These are phyloP conservation scores for Kappamyces sp. DNA, from an alignment of 192 early-diverging fungal genomes.

Conservation along the genomic window DNA sequence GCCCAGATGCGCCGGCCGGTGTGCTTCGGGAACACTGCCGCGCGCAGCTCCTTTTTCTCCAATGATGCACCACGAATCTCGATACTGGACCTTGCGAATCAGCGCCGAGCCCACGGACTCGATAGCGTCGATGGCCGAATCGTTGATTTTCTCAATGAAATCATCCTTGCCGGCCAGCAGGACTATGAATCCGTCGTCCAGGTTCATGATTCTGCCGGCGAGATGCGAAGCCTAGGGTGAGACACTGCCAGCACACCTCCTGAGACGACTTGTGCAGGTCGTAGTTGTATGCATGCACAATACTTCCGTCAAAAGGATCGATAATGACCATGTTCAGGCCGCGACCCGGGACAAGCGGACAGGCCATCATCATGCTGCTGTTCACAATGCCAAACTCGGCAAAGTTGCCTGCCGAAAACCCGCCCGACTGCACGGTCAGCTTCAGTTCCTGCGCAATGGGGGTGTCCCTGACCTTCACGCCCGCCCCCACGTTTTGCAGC, in stretches of 20 bases:
- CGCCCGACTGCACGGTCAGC: slow-evolving; percentile 64
- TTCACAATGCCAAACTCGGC: slow-evolving; percentile 51
- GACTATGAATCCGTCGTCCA: slow-evolving; percentile 63
- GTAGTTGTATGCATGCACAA: slow-evolving; percentile 65
- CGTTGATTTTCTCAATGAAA: slow-evolving; percentile 59
- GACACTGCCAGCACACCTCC: slow-evolving; percentile 19
- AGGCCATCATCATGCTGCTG: slow-evolving; percentile 34
- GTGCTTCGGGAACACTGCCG: slow-evolving; percentile 48
- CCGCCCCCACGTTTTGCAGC: neutral
- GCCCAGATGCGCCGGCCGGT: slow-evolving; percentile 42
- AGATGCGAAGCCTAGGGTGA: slow-evolving; percentile 47
- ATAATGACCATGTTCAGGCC: slow-evolving; percentile 74
- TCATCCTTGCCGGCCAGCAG: slow-evolving; percentile 68
- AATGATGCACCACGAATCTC: slow-evolving; percentile 81
- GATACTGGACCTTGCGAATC: slow-evolving; percentile 55
- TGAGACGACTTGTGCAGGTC: slow-evolving; percentile 62
- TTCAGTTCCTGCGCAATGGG: slow-evolving; percentile 37
- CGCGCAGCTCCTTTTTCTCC: slow-evolving; percentile 63
- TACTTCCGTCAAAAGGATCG: slow-evolving; percentile 59
- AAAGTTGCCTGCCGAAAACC: slow-evolving; percentile 70
- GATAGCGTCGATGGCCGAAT: slow-evolving; percentile 46
- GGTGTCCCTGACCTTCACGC: slow-evolving; percentile 15
- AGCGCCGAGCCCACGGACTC: slow-evolving; percentile 55
- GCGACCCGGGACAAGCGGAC: slow-evolving; percentile 52
- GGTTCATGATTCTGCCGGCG: slow-evolving; percentile 55